Evolutionary conservation across 306 rosid species (phyloP), one percentile per base, ranked within the genome.

Genomic region (Prunus dulcis): DNA sequence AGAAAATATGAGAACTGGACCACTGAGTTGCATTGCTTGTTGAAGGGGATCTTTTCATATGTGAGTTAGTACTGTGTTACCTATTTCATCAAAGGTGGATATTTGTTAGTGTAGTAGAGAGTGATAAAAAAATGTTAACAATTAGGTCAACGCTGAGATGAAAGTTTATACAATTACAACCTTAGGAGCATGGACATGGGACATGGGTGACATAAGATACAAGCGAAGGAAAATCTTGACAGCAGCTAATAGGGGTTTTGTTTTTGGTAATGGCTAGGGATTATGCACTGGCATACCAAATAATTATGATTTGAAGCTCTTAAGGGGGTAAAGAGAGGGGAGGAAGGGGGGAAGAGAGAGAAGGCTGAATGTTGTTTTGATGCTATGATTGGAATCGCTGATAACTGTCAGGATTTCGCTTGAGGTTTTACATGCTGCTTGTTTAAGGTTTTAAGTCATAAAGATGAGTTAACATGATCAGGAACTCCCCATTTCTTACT

Each of bases 11-110:
- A n/a, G n/a, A 62, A 6, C 5, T 19, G 47, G 61, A 22, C 3
- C 1, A 12, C 17, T 62, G 22, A 63, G 67, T 60, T 62, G 70
- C 60, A 14, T 58, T 69, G 69, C 43, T 69, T 58, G 69, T 69
- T 47, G 22, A 25, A n/a, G 41, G 67, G 28, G 23, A 47, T 64
- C 67, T 20, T 12, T 27, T 19, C 17, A 19, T 46, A 22, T n/a
- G 25, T 22, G 62, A 61, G 66, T 60, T 22, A 45, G 63, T 30
- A 19, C 25, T 6, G 32, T 15, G 43, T 9, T 23, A n/a, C 19
- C 25, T 9, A 32, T 69, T 49, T 43, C 69, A 30, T 45, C 28
- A 10, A 38, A 46, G 49, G 64, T 14, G 41, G 32, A 10, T 77
- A 9, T 58, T 69, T 46, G 69, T 47, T 28, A 50, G 69, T 69